Base-by-base conservation (phyloP, 495 filamentous ascomycete species). In the Hapsidospora chrysogenum region DNA sequence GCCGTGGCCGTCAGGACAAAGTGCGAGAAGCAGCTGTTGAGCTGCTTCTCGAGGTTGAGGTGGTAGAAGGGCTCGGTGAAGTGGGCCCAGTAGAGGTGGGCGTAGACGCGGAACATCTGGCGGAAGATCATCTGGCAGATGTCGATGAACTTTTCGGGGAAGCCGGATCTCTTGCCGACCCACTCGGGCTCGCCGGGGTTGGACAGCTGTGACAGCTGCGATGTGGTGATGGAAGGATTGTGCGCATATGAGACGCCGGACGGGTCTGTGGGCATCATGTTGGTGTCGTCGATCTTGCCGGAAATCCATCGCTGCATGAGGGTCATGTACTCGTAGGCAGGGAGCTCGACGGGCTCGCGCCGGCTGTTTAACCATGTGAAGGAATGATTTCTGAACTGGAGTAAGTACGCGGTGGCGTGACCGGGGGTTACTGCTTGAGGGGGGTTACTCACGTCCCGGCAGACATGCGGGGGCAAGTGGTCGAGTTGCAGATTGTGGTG, bases 21-120 rank as follows among this genome's bases (percentile, higher is more conserved):
- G 60, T 92, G 85, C 38, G 85, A 80, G 54, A 93, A 95, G 58
- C 82, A 89, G 53, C 84, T 92, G 66, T 95, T 95, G 34, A 95
- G 68, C 45, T 84, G 76, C 59, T 84, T 81, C 47, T 83, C 75
- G 35, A 78, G 70, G 56, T 75, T 80, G 37, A 86, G 68, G 46
- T 87, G 78, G 62, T 80, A 87, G 57, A 83, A 83, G 8, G 80
- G 80, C 33, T 84, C 77, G 36, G 76, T 48, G 61, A 78, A 87
- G 58, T 87, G 81, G 6, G 74, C 72, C 64, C 82, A 82, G 61
- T 87, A 87, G 18, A 87, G 65, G 58, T 95, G 86, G 22, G 84
- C 78, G 45, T 95, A 95, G 53, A 86, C 84, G 25, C 86, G 84
- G 68, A 93, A 89, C 79, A 95, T 95, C 58, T 95, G 86, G 43